Evolutionary conservation across 371 early-diverging fungal species (phyloP).

Genomic region (Choanephora cucurbitarum): DNA sequence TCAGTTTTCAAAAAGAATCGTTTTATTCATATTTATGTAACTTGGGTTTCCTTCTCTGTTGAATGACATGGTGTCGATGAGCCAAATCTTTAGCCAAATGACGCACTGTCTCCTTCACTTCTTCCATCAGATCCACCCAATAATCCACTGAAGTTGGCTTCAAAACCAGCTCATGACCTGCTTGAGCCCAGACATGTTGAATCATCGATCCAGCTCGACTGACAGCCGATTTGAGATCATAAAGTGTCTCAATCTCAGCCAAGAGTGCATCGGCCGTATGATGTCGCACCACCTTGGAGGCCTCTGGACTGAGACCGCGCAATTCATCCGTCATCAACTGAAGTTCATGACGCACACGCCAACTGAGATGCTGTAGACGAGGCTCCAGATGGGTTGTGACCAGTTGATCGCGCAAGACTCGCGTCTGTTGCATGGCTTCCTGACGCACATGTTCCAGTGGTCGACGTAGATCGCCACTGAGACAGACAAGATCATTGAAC

Average conservation of each 20-base stretch:
- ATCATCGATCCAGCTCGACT: conserved; percentile 2
- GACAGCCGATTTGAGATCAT: conserved; percentile 6
- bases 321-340: not conserved
- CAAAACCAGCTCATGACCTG: conserved; percentile 14
- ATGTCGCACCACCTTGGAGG: conserved; percentile 4
- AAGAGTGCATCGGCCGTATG: conserved; percentile 10
- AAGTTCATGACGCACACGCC: conserved; percentile 6
- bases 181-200: conserved; percentile 12
- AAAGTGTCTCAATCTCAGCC: conserved; percentile 2
- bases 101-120: conserved; percentile 12
- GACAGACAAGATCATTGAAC: conserved; percentile 14
- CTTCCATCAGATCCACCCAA: conserved; percentile 17
- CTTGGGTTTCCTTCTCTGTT: too few relatives aligned
- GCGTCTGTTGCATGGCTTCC: conserved; percentile 11
- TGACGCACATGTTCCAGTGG: conserved; percentile 19
- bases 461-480: conserved; percentile 16
- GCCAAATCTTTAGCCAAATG: conserved; percentile 7
- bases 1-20: too few relatives aligned
- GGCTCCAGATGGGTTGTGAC: not conserved
- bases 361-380: conserved; percentile 13
- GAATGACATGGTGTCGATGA: not conserved
- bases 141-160: conserved; percentile 13
- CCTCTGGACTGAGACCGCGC: not conserved
- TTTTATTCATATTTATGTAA: too few relatives aligned
- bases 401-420: conserved; percentile 7